Conservation (phyloP, 2,329 filamentous ascomycete species). For the Ophiostoma novo-ulmi region DNA sequence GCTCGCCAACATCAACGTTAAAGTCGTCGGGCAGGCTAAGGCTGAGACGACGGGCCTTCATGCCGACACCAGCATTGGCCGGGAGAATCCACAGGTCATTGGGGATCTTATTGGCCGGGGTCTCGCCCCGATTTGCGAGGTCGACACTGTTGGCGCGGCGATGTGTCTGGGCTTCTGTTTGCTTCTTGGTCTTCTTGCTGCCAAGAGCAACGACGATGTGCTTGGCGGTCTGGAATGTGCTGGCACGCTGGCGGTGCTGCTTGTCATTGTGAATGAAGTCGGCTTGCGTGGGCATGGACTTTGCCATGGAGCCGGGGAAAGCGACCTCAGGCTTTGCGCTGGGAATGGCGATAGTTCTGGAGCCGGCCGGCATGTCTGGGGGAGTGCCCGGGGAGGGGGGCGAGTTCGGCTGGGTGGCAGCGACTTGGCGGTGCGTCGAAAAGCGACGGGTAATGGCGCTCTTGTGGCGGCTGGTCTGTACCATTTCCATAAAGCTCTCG, state of each 20-base stretch:
- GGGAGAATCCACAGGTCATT: conserved; percentile 51
- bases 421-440: conserved; percentile 44
- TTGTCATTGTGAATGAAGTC: conserved; percentile 45
- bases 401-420: conserved; percentile 45
- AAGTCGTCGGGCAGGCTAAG: conserved; percentile 69
- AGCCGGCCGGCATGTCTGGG: conserved; percentile 39
- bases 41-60: conserved; percentile 75
- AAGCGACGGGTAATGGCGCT: conserved; percentile 39
- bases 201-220: conserved; percentile 40
- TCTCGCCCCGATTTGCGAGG: conserved; percentile 30
- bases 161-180: conserved; percentile 23
- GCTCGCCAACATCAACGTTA: conserved; percentile 62
- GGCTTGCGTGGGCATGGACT: conserved; percentile 37
- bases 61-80: conserved; percentile 65
- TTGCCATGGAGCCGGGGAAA: conserved; percentile 23
- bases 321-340: conserved; percentile 14
- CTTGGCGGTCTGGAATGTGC: conserved; percentile 42
- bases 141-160: conserved; percentile 50
- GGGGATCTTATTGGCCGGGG: conserved; percentile 25
- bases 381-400: conserved; percentile 47
- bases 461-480: conserved; percentile 21
- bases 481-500: conserved; percentile 31
- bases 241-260: conserved; percentile 41
- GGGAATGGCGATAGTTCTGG: conserved; percentile 25
- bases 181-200: conserved; percentile 27